A percentile compares a stretch with the other conserved stretches of the same genome.
Conservation (phyloP, 2,329 filamentous ascomycete species). For the Colletotrichum sp. region DNA sequence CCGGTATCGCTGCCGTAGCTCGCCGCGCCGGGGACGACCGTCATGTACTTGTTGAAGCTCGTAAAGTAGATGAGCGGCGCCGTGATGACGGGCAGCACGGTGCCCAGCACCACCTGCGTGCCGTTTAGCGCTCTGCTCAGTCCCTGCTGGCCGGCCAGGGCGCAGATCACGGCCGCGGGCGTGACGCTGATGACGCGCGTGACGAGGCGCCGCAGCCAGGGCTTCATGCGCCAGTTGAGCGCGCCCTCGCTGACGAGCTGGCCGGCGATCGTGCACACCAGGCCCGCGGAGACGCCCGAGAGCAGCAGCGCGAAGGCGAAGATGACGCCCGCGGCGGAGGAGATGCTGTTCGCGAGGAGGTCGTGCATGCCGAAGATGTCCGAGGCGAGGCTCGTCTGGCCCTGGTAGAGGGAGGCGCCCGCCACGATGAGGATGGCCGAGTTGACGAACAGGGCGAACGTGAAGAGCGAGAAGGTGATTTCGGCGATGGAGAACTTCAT, state of each 20-base stretch:
- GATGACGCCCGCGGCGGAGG: constrained; percentile 79
- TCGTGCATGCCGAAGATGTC: constrained; percentile 85
- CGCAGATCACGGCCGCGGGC: constrained; percentile 83
- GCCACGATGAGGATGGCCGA: constrained; percentile 87
- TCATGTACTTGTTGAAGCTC: constrained; percentile 78
- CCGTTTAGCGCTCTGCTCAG: constrained; percentile 75
- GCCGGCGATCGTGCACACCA: constrained; percentile 87
- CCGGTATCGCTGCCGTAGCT: constrained; percentile 10
- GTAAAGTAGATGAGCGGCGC: constrained; percentile 89
- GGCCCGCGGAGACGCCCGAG: constrained; percentile 80
- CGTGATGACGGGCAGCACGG: constrained; percentile 80
- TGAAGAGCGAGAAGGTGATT: constrained; percentile 74
- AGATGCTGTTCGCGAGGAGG: constrained; percentile 71
- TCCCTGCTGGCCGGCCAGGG: constrained; percentile 73
- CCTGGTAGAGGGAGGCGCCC: constrained; percentile 74
- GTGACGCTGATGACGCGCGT: constrained; percentile 82
- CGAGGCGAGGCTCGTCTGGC: constrained; percentile 65
- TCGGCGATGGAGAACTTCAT: constrained; percentile 78
- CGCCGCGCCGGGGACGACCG: constrained; percentile 13
- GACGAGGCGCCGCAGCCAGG: constrained; percentile 80
- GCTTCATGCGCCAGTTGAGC: constrained; percentile 73
- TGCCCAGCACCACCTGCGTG: constrained; percentile 77
- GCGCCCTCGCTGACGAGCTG: constrained; percentile 90
- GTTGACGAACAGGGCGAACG: constrained; percentile 86
- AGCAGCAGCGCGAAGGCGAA: constrained; percentile 83